Evolutionary conservation across 176 grass and related monocot genomes (phyloP).

Genomic region (Oryza punctata): DNA sequence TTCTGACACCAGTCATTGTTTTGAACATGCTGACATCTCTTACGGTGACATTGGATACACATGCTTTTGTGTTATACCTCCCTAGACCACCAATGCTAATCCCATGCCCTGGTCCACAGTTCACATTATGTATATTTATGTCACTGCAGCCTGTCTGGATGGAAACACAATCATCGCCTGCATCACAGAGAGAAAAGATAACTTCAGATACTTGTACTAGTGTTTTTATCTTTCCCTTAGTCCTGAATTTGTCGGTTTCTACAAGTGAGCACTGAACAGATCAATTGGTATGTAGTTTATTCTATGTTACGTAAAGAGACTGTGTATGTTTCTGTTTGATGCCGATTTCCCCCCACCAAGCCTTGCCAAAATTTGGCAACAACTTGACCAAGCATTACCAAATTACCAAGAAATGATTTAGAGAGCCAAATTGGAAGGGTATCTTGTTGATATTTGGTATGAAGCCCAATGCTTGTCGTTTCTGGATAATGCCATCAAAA

Average conservation of each 20-base stretch:
- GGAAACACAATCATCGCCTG: conserved; percentile 92
- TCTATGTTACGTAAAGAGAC: neutral
- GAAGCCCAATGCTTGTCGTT: neutral
- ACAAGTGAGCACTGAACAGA: neutral
- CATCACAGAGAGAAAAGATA: conserved; percentile 7
- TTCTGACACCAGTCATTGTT: conserved; percentile 93
- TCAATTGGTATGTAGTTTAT: neutral
- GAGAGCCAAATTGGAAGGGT: neutral
- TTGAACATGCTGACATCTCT: conserved; percentile 88
- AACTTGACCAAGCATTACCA: neutral
- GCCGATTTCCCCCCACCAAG: neutral
- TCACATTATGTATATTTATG: conserved; percentile 83
- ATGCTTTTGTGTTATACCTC: conserved; percentile 85
- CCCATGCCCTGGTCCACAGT: conserved; percentile 94
- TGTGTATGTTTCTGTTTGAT: neutral
- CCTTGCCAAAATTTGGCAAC: neutral
- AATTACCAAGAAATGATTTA: neutral
- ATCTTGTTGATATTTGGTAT: neutral
- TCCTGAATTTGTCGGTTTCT: neutral
- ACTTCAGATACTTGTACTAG: neutral
- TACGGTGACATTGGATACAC: conserved; percentile 91
- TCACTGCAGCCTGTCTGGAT: conserved; percentile 90
- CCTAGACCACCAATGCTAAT: conserved; percentile 96
- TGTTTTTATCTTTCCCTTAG: conserved; percentile 17
- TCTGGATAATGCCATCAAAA: neutral